Conservation (phyloP, 257 asterid species). For the Mentha longifolia region DNA sequence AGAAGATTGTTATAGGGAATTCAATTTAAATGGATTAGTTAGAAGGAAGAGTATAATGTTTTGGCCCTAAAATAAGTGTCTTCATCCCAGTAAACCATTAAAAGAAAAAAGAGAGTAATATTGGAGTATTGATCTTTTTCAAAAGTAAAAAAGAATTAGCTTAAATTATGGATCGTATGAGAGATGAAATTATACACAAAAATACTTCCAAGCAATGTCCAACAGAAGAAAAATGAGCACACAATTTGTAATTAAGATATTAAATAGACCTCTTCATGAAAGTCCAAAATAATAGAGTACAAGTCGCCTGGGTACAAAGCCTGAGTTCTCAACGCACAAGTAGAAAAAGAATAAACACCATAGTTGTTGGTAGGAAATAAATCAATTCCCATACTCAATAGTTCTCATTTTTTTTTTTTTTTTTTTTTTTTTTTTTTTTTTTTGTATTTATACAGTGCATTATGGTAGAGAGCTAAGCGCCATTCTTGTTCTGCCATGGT, state of each 20-base stretch:
- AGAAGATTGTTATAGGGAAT: too few relatives aligned
- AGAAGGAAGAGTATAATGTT: too few relatives aligned
- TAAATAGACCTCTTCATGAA: conserved; percentile 22
- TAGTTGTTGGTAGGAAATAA: background rate
- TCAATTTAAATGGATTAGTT: too few relatives aligned
- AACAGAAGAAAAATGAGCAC: background rate
- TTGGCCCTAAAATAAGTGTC: too few relatives aligned
- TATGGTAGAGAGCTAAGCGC: conserved; percentile 54
- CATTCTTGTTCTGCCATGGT: conserved; percentile 88
- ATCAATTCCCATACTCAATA: conserved; percentile 22
- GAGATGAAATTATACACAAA: too few relatives aligned
- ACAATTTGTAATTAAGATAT: background rate
- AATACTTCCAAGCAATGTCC: too few relatives aligned
- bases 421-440: background rate
- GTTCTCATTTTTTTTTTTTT: background rate
- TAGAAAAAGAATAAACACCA: conserved; percentile 35
- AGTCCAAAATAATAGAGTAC: conserved; percentile 8
- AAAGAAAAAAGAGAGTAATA: too few relatives aligned
- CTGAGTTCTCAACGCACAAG: conserved; percentile 26
- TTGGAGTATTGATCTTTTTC: too few relatives aligned
- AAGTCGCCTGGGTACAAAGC: conserved; percentile 1
- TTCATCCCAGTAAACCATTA: fast-evolving
- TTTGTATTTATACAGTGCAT: conserved; percentile 37
- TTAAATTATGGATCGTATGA: too few relatives aligned
- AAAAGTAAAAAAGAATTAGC: too few relatives aligned